These are phyloP conservation scores for Porpolomopsis calyptriformis DNA, from an alignment of 768 basidiomycete genomes.

Conservation along the genomic window DNA sequence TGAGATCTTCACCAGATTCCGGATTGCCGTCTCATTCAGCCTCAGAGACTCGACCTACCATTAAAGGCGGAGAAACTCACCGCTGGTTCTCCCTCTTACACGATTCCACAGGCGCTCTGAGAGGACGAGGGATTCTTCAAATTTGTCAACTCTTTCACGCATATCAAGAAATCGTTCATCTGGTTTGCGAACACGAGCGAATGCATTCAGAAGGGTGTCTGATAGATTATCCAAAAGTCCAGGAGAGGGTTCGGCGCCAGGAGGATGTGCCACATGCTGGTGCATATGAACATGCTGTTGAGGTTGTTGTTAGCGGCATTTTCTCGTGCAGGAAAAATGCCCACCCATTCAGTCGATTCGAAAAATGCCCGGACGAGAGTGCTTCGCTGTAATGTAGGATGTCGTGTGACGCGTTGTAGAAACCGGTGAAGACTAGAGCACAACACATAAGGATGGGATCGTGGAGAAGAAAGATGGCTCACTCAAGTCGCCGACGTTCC, in stretches of 20 bases:
- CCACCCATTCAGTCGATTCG: constrained; percentile 96
- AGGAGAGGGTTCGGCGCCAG: constrained; percentile 65
- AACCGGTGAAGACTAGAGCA: constrained; percentile 76
- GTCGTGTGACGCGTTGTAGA: constrained; percentile 79
- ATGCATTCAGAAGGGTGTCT: constrained; percentile 93
- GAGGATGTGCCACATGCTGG: constrained; percentile 87
- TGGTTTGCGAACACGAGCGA: constrained; percentile 90
- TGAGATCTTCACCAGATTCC: constrained; percentile 86
- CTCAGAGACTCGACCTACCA: constrained; percentile 48
- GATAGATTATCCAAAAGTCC: constrained; percentile 91
- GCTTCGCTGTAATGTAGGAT: constrained; percentile 88
- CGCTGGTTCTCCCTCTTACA: constrained; percentile 71
- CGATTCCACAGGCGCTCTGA: constrained; percentile 78
- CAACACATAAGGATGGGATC: constrained; percentile 1
- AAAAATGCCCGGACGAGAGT: constrained; percentile 90
- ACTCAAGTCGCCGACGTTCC: constrained; percentile 86
- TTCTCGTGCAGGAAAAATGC: constrained; percentile 13
- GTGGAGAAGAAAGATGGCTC: constrained; percentile 20
- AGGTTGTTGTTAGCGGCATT: background rate
- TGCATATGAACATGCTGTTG: constrained; percentile 91
- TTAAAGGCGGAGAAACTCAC: constrained; percentile 43
- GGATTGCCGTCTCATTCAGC: constrained; percentile 75
- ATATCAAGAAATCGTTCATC: constrained; percentile 92
- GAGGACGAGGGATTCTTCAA: constrained; percentile 81
- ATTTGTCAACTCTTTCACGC: constrained; percentile 88